Evolutionary conservation across 306 rosid genomes (phyloP).

Genomic region (Vigna reflexopilosa): DNA sequence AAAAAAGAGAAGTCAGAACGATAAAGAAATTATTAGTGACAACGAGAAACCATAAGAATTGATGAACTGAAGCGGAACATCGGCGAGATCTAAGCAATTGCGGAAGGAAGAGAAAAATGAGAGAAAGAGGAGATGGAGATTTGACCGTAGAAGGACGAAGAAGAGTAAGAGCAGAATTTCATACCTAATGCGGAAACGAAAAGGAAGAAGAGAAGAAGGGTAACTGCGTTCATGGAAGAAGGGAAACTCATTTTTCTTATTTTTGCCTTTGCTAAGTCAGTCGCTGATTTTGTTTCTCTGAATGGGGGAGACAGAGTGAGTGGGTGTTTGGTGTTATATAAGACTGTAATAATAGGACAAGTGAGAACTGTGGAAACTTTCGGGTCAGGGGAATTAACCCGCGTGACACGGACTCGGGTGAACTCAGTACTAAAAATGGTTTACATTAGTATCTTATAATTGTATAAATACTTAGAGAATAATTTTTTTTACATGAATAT

Average conservation of each 20-base stretch:
- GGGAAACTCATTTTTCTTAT: slow-evolving; percentile 39
- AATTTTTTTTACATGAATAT: too few species aligned
- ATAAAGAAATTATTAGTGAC: not conserved
- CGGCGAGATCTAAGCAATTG: slow-evolving; percentile 38
- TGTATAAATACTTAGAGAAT: too few species aligned
- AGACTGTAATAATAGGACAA: too few species aligned
- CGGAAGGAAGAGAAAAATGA: not conserved
- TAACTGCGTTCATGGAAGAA: slow-evolving; percentile 44
- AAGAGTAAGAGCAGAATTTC: not conserved
- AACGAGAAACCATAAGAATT: not conserved
- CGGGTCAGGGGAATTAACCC: too few species aligned
- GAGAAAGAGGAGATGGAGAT: not conserved
- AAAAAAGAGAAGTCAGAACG: not conserved
- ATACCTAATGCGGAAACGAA: slow-evolving; percentile 56
- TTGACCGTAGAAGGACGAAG: not conserved
- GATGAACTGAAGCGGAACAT: not conserved
- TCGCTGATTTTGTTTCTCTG: not conserved
- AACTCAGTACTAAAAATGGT: too few species aligned
- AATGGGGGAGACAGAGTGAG: too few species aligned
- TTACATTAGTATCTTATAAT: too few species aligned
- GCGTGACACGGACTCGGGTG: too few species aligned
- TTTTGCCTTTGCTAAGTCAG: not conserved
- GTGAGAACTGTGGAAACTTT: too few species aligned
- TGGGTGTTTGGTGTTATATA: too few species aligned
- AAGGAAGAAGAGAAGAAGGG: slow-evolving; percentile 53